phyloP scores from a whole-genome alignment of 208 protist genomes.

The Trypanosoma grayi region DNA sequence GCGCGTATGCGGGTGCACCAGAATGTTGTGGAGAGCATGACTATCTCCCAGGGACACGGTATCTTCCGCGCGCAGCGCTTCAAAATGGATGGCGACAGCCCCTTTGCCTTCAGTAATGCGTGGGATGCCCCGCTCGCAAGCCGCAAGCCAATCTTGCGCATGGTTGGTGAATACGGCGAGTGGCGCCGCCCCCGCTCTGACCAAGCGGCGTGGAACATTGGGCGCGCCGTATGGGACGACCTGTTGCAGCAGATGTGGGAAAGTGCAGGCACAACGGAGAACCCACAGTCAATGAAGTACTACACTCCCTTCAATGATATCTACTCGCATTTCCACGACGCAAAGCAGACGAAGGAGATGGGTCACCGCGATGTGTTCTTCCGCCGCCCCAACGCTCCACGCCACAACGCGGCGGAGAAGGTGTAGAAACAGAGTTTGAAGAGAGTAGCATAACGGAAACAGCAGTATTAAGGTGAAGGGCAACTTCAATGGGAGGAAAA shows the following conservation, averaged over 20 bases:
- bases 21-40: slow-evolving; percentile 90
- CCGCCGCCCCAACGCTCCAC: slow-evolving; percentile 74
- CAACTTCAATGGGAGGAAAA: not conserved
- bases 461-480: no score
- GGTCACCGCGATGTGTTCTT: slow-evolving; percentile 89
- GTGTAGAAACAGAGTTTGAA: no score
- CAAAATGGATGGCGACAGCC: slow-evolving; percentile 86
- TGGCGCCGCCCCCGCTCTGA: slow-evolving; percentile 80
- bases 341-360: slow-evolving; percentile 84
- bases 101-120: slow-evolving; percentile 87
- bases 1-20: slow-evolving; percentile 87
- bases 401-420: slow-evolving; percentile 77
- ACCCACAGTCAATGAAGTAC: slow-evolving; percentile 91
- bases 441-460: no score
- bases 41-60: slow-evolving; percentile 83
- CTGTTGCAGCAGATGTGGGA: slow-evolving; percentile 88
- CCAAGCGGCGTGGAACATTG: slow-evolving; percentile 81
- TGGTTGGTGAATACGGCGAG: slow-evolving; percentile 92
- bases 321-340: slow-evolving; percentile 71
- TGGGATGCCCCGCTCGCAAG: slow-evolving; percentile 84
- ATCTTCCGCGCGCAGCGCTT: slow-evolving; percentile 89
- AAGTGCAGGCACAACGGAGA: slow-evolving; percentile 72
- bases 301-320: slow-evolving; percentile 89
- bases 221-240: slow-evolving; percentile 84
- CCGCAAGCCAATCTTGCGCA: slow-evolving; percentile 83